Base-by-base conservation (phyloP, 805 yeast genomes). In the Myxozyma neotropica region DNA sequence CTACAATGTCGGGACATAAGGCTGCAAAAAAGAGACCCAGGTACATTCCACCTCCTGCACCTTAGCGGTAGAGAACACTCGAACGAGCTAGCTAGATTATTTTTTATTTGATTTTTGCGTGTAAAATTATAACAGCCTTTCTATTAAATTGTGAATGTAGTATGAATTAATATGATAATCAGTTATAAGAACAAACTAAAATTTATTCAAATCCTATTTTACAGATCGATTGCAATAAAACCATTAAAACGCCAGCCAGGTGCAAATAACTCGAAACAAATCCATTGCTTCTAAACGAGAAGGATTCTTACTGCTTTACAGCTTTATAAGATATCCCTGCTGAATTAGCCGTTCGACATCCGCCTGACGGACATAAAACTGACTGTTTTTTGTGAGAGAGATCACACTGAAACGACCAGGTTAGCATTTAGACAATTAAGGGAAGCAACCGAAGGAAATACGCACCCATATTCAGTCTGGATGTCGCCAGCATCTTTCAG, bases 401-500 rank as follows among this genome's bases (percentile, higher is more conserved):
- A 94, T 91, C 2, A 90, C 96, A 23, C 78, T 69, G 51, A n/a
- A 45, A 12, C 8, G 26, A 35, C 43, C n/a, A n/a, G n/a, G n/a
- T n/a, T 38, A 63, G 55, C 29, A 24, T 6, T 29, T 29, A 13
- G 12, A 19, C 24, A 21, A 19, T 26, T 19, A 15, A 19, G 21
- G 5, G n/a, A 13, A 21, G 12, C 3, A n/a, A 29, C 53, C 21
- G 29, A 17, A 17, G 4, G 24, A 47, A 17, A 1, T 7, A 45
- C 72, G 24, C 53, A 70, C 72, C 97, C 99, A 68, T 93, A 93
- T 72, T 93, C 99, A 0, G 99, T 94, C 70, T 92, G 97, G 36
- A 93, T 90, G 71, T 94, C 98, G 1, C 99, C 99, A 0, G 96
- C 97, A 69, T 93, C 96, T 71, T 88, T 88, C 53, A 93, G 74